Conservation (phyloP, 73 alveolate genomes). For the Paramecium sexaurelia region DNA sequence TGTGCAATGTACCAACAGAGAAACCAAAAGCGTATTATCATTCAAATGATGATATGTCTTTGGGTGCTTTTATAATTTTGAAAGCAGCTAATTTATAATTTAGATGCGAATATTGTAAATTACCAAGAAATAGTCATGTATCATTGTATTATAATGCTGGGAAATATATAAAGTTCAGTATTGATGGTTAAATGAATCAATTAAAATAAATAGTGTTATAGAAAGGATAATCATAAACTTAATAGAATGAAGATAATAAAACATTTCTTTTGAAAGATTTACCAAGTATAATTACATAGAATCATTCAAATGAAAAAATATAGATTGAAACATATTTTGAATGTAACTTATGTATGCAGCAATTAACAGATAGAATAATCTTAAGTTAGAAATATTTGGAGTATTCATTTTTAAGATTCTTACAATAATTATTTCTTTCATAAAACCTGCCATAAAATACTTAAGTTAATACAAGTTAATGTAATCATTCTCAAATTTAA, state of each 20-base stretch:
- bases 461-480: background rate
- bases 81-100: background rate
- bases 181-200: background rate
- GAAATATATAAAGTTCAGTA: conserved; percentile 3
- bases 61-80: conserved; percentile 35
- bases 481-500: background rate
- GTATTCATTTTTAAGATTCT: conserved; percentile 33
- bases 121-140: conserved; percentile 35
- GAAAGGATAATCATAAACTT: background rate
- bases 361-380: background rate
- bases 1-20: conserved; percentile 43
- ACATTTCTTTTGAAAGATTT: background rate
- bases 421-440: background rate
- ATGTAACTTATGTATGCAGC: background rate
- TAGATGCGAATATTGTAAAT: conserved; percentile 47
- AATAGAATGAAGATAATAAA: background rate
- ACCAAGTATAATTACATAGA: background rate
- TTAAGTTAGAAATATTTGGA: conserved; percentile 30
- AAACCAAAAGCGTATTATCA: conserved; percentile 7
- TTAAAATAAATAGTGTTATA: background rate
- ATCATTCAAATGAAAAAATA: conserved; percentile 13
- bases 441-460: background rate
- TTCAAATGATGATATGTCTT: conserved; percentile 25
- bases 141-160: conserved; percentile 31
- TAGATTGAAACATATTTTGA: conserved; percentile 37